Conservation (phyloP, 2,329 filamentous ascomycete species). For the Elsinoe ampelina region DNA sequence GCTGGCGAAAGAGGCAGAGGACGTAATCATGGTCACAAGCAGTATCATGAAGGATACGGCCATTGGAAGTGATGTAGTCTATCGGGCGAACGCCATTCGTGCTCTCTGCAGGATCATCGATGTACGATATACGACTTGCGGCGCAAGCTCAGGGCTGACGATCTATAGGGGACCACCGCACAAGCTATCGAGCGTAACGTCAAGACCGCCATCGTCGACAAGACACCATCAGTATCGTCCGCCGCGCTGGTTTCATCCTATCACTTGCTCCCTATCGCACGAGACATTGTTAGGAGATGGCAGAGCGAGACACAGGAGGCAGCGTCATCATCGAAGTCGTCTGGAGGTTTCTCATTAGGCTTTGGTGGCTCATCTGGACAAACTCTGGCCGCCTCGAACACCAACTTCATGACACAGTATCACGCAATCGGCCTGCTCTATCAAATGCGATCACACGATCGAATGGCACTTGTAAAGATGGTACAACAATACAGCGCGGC, state of each 20-base stretch:
- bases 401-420: slow-evolving; percentile 97
- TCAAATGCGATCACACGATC: slow-evolving; percentile 94
- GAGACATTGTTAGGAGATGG: slow-evolving; percentile 93
- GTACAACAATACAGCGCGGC: slow-evolving; percentile 95
- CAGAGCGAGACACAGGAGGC: slow-evolving; percentile 98
- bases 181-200: slow-evolving; percentile 97
- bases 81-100: slow-evolving; percentile 90
- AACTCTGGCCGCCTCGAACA: slow-evolving; percentile 63
- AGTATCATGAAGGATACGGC: slow-evolving; percentile 99
- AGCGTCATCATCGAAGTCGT: slow-evolving; percentile 79
- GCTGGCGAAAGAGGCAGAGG: slow-evolving; percentile 85
- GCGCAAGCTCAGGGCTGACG: slow-evolving; percentile 15
- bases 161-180: slow-evolving; percentile 54
- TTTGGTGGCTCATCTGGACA: slow-evolving; percentile 74
- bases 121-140: slow-evolving; percentile 43
- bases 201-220: slow-evolving; percentile 96
- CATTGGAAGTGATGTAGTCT: slow-evolving; percentile 86
- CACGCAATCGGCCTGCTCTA: slow-evolving; percentile 95
- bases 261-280: slow-evolving; percentile 90
- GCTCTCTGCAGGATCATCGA: slow-evolving; percentile 95
- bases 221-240: slow-evolving; percentile 93
- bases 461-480: slow-evolving; percentile 99
- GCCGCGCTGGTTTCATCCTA: slow-evolving; percentile 95
- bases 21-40: slow-evolving; percentile 99
- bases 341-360: slow-evolving; percentile 79